Conservation (phyloP, 2,329 filamentous ascomycete genomes). For the Fusarium phyllophilum region DNA sequence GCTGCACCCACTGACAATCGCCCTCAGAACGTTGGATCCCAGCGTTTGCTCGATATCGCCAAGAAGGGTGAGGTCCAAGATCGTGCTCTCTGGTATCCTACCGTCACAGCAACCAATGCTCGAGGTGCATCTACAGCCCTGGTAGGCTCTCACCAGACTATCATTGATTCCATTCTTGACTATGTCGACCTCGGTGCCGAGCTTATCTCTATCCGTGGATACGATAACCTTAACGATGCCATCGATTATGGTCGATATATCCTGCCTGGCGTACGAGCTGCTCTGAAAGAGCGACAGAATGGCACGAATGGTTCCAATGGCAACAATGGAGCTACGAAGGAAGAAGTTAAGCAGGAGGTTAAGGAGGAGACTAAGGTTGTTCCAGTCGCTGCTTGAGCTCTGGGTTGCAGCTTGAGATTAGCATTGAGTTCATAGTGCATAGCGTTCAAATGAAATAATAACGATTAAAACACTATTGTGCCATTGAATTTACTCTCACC, state of each 20-base stretch:
- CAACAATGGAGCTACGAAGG: background rate
- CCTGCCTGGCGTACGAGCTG: constrained; percentile 60
- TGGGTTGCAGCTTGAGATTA: background rate
- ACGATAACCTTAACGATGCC: constrained; percentile 69
- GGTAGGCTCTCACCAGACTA: constrained; percentile 64
- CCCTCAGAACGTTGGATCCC: constrained; percentile 69
- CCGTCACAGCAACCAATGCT: constrained; percentile 69
- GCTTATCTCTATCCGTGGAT: constrained; percentile 69
- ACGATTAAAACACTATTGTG: background rate
- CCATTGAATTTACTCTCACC: rapidly evolving
- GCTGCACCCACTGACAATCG: constrained; percentile 19
- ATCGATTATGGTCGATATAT: constrained; percentile 69
- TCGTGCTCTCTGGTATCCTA: constrained; percentile 71
- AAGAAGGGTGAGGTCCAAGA: constrained; percentile 66
- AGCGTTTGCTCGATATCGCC: constrained; percentile 68
- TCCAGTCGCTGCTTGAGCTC: background rate
- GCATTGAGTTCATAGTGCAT: background rate
- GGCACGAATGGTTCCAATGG: constrained; percentile 18
- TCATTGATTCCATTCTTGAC: constrained; percentile 64
- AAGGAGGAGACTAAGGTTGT: background rate
- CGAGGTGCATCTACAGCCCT: constrained; percentile 68
- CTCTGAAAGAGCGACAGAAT: constrained; percentile 43
- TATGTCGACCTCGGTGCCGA: constrained; percentile 67
- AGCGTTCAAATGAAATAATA: constrained; percentile 2
- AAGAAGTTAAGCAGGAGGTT: background rate